Percentiles rank a stretch among this genome's conserved stretches.
These are phyloP conservation scores for Claviceps capensis DNA, from an alignment of 2,329 filamentous ascomycete genomes.

Conservation along the genomic window DNA sequence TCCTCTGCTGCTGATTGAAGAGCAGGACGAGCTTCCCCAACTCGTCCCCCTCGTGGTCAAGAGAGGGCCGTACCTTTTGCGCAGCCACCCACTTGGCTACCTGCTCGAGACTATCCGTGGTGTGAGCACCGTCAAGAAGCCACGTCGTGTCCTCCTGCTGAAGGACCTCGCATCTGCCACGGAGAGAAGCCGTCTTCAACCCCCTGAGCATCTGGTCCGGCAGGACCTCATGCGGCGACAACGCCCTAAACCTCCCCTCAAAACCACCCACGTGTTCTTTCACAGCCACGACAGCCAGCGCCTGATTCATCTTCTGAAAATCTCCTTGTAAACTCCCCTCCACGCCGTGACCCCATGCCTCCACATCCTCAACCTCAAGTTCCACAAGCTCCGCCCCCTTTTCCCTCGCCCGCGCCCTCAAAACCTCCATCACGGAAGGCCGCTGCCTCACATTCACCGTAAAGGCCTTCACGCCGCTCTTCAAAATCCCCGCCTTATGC, in stretches of 20 bases:
- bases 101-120: conserved; percentile 65
- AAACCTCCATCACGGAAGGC: conserved; percentile 32
- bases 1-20: conserved; percentile 86
- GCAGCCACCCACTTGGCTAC: conserved; percentile 66
- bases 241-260: conserved; percentile 6
- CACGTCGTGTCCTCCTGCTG: conserved; percentile 43
- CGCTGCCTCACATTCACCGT: conserved; percentile 15
- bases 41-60: conserved; percentile 11
- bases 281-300: conserved; percentile 41
- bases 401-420: conserved; percentile 45
- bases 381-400: conserved; percentile 34
- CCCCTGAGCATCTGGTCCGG: conserved; percentile 43
- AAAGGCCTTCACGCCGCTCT: conserved; percentile 35
- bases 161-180: conserved; percentile 66
- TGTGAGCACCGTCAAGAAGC: conserved; percentile 83
- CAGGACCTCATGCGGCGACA: conserved; percentile 3
- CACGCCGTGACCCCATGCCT: conserved; percentile 25
- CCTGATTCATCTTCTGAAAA: conserved; percentile 47
- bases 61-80: conserved; percentile 15
- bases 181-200: conserved; percentile 51
- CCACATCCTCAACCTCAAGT: conserved; percentile 23
- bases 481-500: conserved; percentile 87
- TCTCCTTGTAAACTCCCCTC: conserved; percentile 28
- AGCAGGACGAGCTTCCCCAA: conserved; percentile 42
- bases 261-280: conserved; percentile 37